These are phyloP conservation scores for Dioscorea cayenensis DNA, from an alignment of 116 monocot species.

Conservation along the genomic window DNA sequence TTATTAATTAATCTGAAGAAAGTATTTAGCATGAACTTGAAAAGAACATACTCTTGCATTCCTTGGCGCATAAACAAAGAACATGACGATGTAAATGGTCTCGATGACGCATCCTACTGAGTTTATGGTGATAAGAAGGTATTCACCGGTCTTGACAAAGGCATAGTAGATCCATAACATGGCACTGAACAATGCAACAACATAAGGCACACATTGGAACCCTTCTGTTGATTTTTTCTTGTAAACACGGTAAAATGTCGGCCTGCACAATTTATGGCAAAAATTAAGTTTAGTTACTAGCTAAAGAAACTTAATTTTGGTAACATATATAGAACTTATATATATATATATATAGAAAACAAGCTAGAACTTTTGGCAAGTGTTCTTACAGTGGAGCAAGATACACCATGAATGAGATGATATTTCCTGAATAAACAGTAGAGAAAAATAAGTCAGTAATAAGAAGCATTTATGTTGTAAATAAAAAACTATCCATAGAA, in stretches of 20 bases:
- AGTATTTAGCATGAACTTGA: background rate
- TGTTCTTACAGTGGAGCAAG: constrained; percentile 63
- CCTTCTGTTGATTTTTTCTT: constrained; percentile 54
- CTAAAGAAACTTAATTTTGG: background rate
- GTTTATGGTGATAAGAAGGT: constrained; percentile 56
- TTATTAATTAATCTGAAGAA: background rate
- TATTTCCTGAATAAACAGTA: constrained; percentile 35
- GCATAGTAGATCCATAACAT: constrained; percentile 76
- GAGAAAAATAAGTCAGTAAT: background rate
- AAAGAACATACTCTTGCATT: constrained; percentile 19
- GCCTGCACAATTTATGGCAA: constrained; percentile 18
- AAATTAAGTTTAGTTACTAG: background rate
- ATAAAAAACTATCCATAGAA: too few relatives aligned
- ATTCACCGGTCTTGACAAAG: constrained; percentile 23
- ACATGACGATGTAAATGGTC: constrained; percentile 39
- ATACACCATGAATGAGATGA: constrained; percentile 68
- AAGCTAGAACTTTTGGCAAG: too few relatives aligned
- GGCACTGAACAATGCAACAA: constrained; percentile 54
- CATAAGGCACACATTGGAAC: constrained; percentile 54
- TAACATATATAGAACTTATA: too few relatives aligned
- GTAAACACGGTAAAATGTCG: constrained; percentile 59
- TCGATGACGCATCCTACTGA: constrained; percentile 39
- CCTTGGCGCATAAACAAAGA: constrained; percentile 34
- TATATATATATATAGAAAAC: too few relatives aligned
- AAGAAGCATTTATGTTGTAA: background rate